A percentile compares a stretch with the other conserved stretches of the same genome.
Conservation (phyloP, 78 protist genomes). For the Trichosphaerium sp. region DNA sequence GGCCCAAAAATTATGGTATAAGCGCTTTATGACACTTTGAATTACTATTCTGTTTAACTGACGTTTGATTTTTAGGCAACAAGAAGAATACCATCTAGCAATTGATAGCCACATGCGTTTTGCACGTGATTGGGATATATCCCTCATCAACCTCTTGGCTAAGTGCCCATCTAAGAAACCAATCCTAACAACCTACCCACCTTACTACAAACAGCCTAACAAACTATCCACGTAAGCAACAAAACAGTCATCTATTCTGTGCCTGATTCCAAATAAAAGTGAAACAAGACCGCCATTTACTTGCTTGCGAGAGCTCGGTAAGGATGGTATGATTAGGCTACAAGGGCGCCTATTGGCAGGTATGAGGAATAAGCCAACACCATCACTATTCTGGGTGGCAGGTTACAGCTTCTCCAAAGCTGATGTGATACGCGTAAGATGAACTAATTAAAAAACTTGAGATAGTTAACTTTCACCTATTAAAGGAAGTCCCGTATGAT, state of each 20-base stretch:
- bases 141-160: not conserved
- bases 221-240: not conserved
- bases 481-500: slow-evolving; percentile 30
- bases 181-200: slow-evolving; percentile 38
- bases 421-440: no score
- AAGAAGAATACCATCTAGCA: slow-evolving; percentile 28
- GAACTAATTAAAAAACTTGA: no score
- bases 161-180: slow-evolving; percentile 9
- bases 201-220: slow-evolving; percentile 31
- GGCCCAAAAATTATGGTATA: slow-evolving; percentile 13
- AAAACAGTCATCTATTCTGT: no score
- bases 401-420: slow-evolving; percentile 39
- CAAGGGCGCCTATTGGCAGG: slow-evolving; percentile 6
- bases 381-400: slow-evolving; percentile 31
- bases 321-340: slow-evolving; percentile 26
- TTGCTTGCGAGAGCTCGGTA: not conserved
- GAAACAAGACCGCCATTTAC: slow-evolving; percentile 11
- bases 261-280: no score
- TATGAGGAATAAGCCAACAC: not conserved
- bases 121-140: slow-evolving; percentile 21
- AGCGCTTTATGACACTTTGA: no score
- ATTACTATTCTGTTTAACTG: no score
- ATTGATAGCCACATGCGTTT: slow-evolving; percentile 62
- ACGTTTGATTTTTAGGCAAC: no score
- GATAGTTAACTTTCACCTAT: no score